These are phyloP conservation scores for Nakazawaea anatomiae DNA, from an alignment of 805 yeast species.

Conservation along the genomic window DNA sequence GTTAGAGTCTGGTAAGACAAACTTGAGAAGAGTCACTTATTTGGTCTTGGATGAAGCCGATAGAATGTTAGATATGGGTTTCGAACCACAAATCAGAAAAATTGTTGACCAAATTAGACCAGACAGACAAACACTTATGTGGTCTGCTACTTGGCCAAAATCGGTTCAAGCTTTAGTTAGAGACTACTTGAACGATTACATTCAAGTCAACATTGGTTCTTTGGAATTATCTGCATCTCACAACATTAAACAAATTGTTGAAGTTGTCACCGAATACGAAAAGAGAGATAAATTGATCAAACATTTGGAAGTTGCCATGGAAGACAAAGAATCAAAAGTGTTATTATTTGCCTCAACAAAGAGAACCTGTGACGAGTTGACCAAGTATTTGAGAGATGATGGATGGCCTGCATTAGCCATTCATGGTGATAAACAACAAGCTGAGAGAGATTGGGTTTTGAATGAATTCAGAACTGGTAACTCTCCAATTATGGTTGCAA, in stretches of 20 bases:
- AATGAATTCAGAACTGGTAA: slow-evolving; percentile 87
- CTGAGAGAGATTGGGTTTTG: slow-evolving; percentile 98
- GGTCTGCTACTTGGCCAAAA: slow-evolving; percentile 99
- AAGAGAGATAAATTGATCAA: slow-evolving; percentile 87
- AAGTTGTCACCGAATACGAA: slow-evolving; percentile 86
- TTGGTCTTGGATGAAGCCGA: slow-evolving; percentile 98
- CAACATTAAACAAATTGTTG: slow-evolving; percentile 89
- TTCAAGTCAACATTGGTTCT: slow-evolving; percentile 96
- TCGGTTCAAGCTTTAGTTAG: slow-evolving; percentile 90
- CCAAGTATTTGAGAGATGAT: slow-evolving; percentile 85
- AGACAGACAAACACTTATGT: slow-evolving; percentile 98
- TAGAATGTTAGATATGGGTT: slow-evolving; percentile 99
- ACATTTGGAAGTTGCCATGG: slow-evolving; percentile 78
- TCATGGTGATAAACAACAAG: slow-evolving; percentile 97
- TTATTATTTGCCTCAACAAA: slow-evolving; percentile 94
- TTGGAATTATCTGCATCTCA: slow-evolving; percentile 95
- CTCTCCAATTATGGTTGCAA: slow-evolving; percentile 97
- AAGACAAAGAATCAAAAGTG: slow-evolving; percentile 64
- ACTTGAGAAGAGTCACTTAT: slow-evolving; percentile 93
- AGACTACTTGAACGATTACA: slow-evolving; percentile 87
- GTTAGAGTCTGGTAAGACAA: slow-evolving; percentile 93
- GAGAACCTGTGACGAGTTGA: slow-evolving; percentile 95
- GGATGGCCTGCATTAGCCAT: slow-evolving; percentile 99
- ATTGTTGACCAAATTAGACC: slow-evolving; percentile 96
- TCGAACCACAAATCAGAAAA: slow-evolving; percentile 98